Base-by-base conservation (phyloP, 305 asterid species). In the Withania somnifera region DNA sequence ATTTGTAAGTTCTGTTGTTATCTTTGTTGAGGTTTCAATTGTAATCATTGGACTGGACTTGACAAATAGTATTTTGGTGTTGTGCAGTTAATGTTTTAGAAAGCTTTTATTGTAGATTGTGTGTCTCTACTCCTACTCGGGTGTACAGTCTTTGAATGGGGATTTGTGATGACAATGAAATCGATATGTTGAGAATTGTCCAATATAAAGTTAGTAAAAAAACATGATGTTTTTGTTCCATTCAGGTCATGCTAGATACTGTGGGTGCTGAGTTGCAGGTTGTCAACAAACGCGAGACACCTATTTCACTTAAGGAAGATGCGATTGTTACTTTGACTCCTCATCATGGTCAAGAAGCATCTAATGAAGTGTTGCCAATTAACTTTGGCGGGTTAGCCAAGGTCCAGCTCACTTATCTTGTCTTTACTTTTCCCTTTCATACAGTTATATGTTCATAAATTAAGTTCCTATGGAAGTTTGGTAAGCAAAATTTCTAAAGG, bases 201-300 rank as follows among this genome's bases (percentile, higher is more conserved):
- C 20, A 14, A 45, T 19, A 14, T 78, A 15, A 22, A 78, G 54
- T 20, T 56, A 67, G 22, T 66, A 10, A 20, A 5, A n/a, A 30
- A 13, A 20, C 47, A 60, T 78, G 28, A 79, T 80, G 69, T 17
- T n/a, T 20, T 1, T 22, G 34, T 45, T 47, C 34, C 68, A 80
- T 90, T 80, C 91, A 95, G 99, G 97, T 94, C 78, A 95, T 95
- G 99, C 81, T 95, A 50, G 99, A 95, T 67, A 94, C 99, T 0
- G 96, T 92, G 81, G 99, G 99, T 26, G 93, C 98, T 13, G 98
- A 95, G 85, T 85, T 96, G 79, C 99, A 92, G 90, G 99, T 97
- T 77, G 89, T 92, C 82, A 97, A 97, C 86, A 92, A 91, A 82
- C 82, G 85, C 6, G 97, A 92, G 92, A 91, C 79, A 32, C 63